Evolutionary conservation across 2,329 filamentous ascomycete species (phyloP), one percentile per base, ranked within the genome.

Genomic region (Cordyceps cateniannulata): DNA sequence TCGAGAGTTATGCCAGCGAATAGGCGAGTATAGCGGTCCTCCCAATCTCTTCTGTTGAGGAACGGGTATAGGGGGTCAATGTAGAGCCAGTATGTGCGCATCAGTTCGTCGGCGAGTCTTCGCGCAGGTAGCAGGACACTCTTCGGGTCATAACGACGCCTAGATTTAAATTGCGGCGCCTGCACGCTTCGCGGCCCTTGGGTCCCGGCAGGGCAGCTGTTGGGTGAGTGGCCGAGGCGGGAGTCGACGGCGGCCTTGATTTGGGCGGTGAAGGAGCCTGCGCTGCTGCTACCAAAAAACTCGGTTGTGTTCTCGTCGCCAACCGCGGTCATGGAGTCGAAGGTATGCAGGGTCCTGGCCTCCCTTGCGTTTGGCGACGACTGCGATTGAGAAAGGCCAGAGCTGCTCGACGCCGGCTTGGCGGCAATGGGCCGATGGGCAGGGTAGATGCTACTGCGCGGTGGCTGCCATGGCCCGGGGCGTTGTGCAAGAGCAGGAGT

Each of bases 1-100:
- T 75, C 65, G 12, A 74, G 66, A 0, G 65, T 52, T 2, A 72
- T 72, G 0, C 76, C 76, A 0, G 70, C 69, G 66, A 79, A 81
- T 1, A 79, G 65, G 1, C 71, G 72, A 5, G 68, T 60, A 62
- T 81, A 81, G 1, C 74, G 70, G 0, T 64, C 64, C n/a, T 69
- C 68, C 67, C 78, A 75, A 1, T 68, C 66, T 1, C 66, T 57
- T 14, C 69, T 67, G 27, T 81, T 74, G 1, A 81, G 65, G 47
- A 80, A 76, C 0, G 79, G 78, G 49, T 81, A 80, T 0, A 80
- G 63, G 0, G 77, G 75, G 32, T 79, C 76, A 1, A 79, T 76
- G 42, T 74, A 76, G 29, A 70, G 69, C 78, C 78, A 81, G 61
- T 81, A 81, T 0, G 77, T 69, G 2, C 73, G 69, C 69, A 79